Conservation (phyloP, 148 eudicot species). For the Mesembryanthemum crystallinum region DNA sequence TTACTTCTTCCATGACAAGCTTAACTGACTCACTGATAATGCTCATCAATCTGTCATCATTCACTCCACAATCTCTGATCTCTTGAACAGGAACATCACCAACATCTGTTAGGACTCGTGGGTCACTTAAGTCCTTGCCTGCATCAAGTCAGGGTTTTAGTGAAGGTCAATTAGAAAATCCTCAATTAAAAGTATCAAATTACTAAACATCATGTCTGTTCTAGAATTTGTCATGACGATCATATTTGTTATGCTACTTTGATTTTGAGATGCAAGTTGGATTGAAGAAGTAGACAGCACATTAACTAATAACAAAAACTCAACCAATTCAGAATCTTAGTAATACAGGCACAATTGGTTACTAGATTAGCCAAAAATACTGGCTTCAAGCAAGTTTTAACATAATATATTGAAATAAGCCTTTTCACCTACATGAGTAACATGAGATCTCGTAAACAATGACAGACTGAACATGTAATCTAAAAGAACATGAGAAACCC, state of each 20-base stretch:
- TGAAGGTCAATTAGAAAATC: neutral
- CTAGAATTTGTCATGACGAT: neutral
- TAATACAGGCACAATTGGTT: neutral
- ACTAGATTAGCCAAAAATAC: neutral
- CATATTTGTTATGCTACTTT: neutral
- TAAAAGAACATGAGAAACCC: no score
- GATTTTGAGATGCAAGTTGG: neutral
- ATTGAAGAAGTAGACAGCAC: neutral
- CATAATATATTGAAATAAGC: neutral
- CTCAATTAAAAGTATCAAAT: neutral
- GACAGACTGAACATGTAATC: neutral
- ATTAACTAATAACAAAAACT: neutral
- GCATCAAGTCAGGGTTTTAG: constrained; percentile 28
- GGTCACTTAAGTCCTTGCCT: constrained; percentile 84
- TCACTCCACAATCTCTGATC: constrained; percentile 90
- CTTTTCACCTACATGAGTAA: neutral
- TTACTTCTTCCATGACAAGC: constrained; percentile 93
- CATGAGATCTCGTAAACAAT: neutral
- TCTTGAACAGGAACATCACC: constrained; percentile 97
- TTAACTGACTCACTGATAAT: constrained; percentile 80
- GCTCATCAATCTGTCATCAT: constrained; percentile 85
- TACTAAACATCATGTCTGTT: neutral
- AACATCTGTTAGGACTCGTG: constrained; percentile 87
- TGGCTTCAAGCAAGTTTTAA: neutral
- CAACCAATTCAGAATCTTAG: neutral